A percentile compares a stretch with the other conserved stretches of the same genome.
Evolutionary conservation across 768 basidiomycete species (phyloP).

Genomic region (Amanita pseudoporphyria): DNA sequence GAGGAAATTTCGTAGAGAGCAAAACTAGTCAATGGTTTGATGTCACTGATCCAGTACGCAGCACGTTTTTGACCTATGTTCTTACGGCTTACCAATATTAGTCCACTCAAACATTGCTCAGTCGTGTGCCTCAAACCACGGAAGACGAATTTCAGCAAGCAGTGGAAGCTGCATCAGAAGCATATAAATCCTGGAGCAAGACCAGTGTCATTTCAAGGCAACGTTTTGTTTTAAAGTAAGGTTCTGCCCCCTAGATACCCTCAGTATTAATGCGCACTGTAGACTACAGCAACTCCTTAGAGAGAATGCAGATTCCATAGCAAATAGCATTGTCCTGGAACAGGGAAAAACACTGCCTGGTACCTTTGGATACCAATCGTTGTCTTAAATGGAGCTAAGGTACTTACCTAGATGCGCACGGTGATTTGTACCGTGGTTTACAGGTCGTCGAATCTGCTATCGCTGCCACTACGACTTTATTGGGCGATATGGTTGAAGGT

Average conservation of each 20-base stretch:
- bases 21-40: conserved; percentile 74
- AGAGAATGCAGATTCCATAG: conserved; percentile 77
- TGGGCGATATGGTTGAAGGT: conserved; percentile 93
- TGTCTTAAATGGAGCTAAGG: background rate
- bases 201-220: conserved; percentile 83
- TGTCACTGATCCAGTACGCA: conserved; percentile 75
- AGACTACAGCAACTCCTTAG: conserved; percentile 87
- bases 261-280: conserved; percentile 1
- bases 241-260: conserved; percentile 9
- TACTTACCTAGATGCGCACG: conserved; percentile 67
- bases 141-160: conserved; percentile 72
- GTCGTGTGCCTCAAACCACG: conserved; percentile 86
- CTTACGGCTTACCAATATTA: conserved; percentile 20
- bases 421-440: conserved; percentile 86
- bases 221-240: conserved; percentile 81
- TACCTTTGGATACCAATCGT: conserved; percentile 18
- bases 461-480: conserved; percentile 73
- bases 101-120: conserved; percentile 88
- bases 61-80: background rate
- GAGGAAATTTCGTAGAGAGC: conserved; percentile 84
- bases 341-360: conserved; percentile 92
- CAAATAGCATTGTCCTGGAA: conserved; percentile 84
- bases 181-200: conserved; percentile 83
- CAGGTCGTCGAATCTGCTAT: conserved; percentile 81
- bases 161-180: conserved; percentile 72